phyloP scores from a whole-genome alignment of 371 early-diverging fungal species.

The Syncephalastrum contaminatum region DNA sequence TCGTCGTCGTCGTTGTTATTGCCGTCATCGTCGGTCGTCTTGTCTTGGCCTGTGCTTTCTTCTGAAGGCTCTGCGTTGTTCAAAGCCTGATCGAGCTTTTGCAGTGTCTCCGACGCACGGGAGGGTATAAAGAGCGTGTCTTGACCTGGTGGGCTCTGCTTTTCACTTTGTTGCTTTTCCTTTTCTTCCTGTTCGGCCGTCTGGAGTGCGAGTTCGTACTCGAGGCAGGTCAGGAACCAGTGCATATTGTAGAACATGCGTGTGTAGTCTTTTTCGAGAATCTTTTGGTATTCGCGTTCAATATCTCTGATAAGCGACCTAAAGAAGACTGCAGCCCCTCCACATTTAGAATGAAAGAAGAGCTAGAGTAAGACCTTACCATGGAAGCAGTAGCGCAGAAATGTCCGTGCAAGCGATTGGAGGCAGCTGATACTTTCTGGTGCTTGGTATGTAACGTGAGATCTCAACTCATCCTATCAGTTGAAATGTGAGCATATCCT shows the following conservation, averaged over 20 bases:
- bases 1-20: slow-evolving; percentile 1
- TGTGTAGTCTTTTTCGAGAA: slow-evolving; percentile 50
- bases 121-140: not conserved
- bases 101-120: not conserved
- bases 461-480: slow-evolving; percentile 21
- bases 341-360: too few species aligned
- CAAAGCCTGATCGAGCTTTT: not conserved
- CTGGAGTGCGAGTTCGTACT: slow-evolving; percentile 20
- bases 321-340: slow-evolving; percentile 49
- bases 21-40: not conserved
- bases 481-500: too few species aligned
- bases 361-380: too few species aligned
- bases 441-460: slow-evolving; percentile 25
- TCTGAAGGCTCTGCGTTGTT: not conserved
- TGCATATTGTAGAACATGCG: slow-evolving; percentile 34
- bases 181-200: slow-evolving; percentile 13
- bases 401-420: slow-evolving; percentile 21
- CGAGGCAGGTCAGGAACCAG: slow-evolving; percentile 42
- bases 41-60: not conserved
- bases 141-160: not conserved
- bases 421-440: too few species aligned
- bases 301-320: slow-evolving; percentile 59
- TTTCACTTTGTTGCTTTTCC: slow-evolving; percentile 5
- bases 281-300: slow-evolving; percentile 54
- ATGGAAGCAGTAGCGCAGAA: slow-evolving; percentile 25